Base-by-base conservation (phyloP, 2,329 filamentous ascomycete species). In the Cladosporium sp. region DNA sequence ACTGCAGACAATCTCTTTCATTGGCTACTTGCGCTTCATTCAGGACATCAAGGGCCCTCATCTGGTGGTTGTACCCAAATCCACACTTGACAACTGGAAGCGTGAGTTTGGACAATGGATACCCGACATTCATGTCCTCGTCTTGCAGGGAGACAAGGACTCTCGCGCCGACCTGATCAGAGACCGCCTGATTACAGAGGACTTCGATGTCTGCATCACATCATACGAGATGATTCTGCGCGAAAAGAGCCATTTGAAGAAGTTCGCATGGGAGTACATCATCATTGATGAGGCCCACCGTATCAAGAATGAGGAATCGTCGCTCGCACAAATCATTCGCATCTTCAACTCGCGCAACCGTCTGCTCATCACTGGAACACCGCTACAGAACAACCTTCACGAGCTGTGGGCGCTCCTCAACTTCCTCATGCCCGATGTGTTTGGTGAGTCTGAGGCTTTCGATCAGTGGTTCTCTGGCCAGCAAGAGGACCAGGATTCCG, bases 191-290 rank as follows among this genome's bases (percentile, higher is more conserved):
- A 85, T 96, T 21, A 91, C 96, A 66, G 93, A 97, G 77, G 92
- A 96, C 70, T 99, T 99, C 72, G 95, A 99, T 74, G 94, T 98
- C 21, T 97, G 94, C 80, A 91, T 99, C 76, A 99, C 95, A 16
- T 97, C 93, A 77, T 99, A 99, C 80, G 95, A 99, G 78, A 98
- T 99, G 94, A 93, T 99, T 66, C 84, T 99, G 14, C 88, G 95
- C 65, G 95, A 99, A 76, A 98, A 99, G 81, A 84, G 91, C 1
- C 92, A 97, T 71, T 79, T 99, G 70, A 97, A 95, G 81, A 98
- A 98, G 78, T 96, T 99, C 77, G 93, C 95, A 0, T 99, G 95
- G 95, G 94, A 99, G 78, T 99, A 99, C 79, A 99, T 99, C 78
- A 97, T 99, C 71, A 97, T 99, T 69, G 95, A 99, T 74, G 95